Evolutionary conservation across 108 stramenopile genomes (phyloP), one percentile per base, ranked within the genome.

Genomic region (Schizochytrium sp.): DNA sequence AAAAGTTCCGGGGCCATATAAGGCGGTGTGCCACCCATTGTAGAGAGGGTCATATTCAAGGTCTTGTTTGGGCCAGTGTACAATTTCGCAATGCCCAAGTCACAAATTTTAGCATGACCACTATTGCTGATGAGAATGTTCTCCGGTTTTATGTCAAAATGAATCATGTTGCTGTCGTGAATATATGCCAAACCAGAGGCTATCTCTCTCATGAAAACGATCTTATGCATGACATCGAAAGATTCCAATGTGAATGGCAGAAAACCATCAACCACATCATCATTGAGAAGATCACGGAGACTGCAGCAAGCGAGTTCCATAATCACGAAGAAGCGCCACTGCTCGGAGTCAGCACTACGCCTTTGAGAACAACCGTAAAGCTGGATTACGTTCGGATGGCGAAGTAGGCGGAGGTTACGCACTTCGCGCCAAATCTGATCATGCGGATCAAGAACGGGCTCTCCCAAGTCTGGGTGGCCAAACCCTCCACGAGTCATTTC

Each of bases 101-200:
- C 93, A 64, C 92, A 92, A 44, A 93, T 41, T 46, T 92, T 91
- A 5, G 50, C 88, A 40, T 38, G 45, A 3, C 90, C 89, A 15
- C 49, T 38, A 17, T 59, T 41, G 95, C 88, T 96, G 72, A 98
- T 94, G 93, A 99, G 98, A 56, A 99, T 96, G 91, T 99, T 99
- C 90, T 98, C 97, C 73, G 95, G 96, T 90, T 99, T 99, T 15
- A 99, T 90, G 90, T 99, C 99, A 15, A 98, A 93, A 92, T 99
- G 99, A 59, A 99, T 97, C 87, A 99, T 97, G 38, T 96, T 94
- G 87, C 96, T 96, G 50, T 93, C 94, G 93, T 98, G 98, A 88
- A 98, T 93, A 88, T 97, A 98, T n/a, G 15, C 88, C 97, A 99
- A 98, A 41, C 97, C 98, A 89, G 97, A 97, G 4, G 97, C 97